Conservation (phyloP, 768 basidiomycete genomes). For the Boletus edulis region DNA sequence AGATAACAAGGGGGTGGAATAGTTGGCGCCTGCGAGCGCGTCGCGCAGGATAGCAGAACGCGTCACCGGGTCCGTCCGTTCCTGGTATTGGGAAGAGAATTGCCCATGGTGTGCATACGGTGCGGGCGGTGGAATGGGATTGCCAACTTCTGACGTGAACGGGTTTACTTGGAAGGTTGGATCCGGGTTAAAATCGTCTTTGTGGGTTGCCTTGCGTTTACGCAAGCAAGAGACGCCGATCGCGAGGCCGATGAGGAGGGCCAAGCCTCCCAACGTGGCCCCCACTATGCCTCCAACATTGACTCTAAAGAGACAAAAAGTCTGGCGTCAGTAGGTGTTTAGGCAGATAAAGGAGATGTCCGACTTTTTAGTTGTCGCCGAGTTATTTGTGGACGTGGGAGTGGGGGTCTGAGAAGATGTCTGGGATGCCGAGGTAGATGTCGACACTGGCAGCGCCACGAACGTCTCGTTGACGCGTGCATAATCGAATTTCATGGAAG, state of each 20-base stretch:
- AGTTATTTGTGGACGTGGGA: neutral
- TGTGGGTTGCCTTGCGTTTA: slow-evolving; percentile 1
- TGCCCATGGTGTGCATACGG: neutral
- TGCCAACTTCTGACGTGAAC: neutral
- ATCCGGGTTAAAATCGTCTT: neutral
- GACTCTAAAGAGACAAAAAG: slow-evolving; percentile 3
- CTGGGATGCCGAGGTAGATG: neutral
- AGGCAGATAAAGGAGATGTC: neutral
- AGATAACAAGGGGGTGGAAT: neutral
- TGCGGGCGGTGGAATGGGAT: neutral
- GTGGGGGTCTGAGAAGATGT: neutral
- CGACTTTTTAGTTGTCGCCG: slow-evolving; percentile 7
- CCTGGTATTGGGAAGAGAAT: neutral
- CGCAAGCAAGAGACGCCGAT: slow-evolving; percentile 6
- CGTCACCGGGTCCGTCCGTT: neutral
- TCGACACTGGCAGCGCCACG: slow-evolving; percentile 2
- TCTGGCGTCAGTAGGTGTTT: slow-evolving; percentile 1
- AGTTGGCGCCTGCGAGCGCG: slow-evolving; percentile 1
- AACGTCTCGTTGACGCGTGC: slow-evolving; percentile 24
- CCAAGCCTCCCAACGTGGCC: slow-evolving; percentile 11
- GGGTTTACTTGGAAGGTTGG: neutral
- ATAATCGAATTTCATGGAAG: slow-evolving; percentile 29
- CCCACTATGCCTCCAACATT: slow-evolving; percentile 14
- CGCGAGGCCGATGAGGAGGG: neutral
- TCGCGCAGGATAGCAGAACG: slow-evolving; percentile 15